Conservation (phyloP, 1,139 yeast genomes). For the Yamadazyma sp. region DNA sequence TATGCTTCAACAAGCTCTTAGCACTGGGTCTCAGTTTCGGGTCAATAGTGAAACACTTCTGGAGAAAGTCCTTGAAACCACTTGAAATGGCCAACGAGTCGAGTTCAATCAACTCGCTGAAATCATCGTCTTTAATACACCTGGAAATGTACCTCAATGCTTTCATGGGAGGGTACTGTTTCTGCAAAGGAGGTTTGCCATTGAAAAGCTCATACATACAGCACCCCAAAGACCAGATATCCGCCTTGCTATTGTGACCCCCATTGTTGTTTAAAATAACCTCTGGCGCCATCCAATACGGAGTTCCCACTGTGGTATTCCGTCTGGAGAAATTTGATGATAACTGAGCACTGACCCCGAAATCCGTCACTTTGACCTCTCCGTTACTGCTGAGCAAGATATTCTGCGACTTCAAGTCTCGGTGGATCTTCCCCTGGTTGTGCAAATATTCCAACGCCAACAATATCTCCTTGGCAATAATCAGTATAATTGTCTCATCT, state of each 20-base stretch:
- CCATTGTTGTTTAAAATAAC: slow-evolving; percentile 73
- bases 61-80: slow-evolving; percentile 55
- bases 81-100: slow-evolving; percentile 23
- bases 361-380: slow-evolving; percentile 90
- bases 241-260: slow-evolving; percentile 87
- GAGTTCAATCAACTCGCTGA: slow-evolving; percentile 31
- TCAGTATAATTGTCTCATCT: slow-evolving; percentile 50
- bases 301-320: slow-evolving; percentile 95
- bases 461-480: slow-evolving; percentile 59
- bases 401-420: slow-evolving; percentile 87
- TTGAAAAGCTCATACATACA: slow-evolving; percentile 81
- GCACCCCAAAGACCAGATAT: slow-evolving; percentile 94
- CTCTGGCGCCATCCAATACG: slow-evolving; percentile 99
- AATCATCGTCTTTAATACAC: slow-evolving; percentile 34
- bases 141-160: slow-evolving; percentile 56
- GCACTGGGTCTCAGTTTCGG: slow-evolving; percentile 64
- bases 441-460: slow-evolving; percentile 72
- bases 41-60: slow-evolving; percentile 61
- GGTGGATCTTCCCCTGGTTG: slow-evolving; percentile 75
- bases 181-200: slow-evolving; percentile 81
- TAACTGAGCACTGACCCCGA: slow-evolving; percentile 90
- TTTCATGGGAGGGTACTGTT: slow-evolving; percentile 72
- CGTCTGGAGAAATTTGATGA: slow-evolving; percentile 75
- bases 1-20: slow-evolving; percentile 54
- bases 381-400: slow-evolving; percentile 67